Evolutionary conservation across 805 yeast genomes (phyloP).

Genomic region (Pichia phayaonensis): DNA sequence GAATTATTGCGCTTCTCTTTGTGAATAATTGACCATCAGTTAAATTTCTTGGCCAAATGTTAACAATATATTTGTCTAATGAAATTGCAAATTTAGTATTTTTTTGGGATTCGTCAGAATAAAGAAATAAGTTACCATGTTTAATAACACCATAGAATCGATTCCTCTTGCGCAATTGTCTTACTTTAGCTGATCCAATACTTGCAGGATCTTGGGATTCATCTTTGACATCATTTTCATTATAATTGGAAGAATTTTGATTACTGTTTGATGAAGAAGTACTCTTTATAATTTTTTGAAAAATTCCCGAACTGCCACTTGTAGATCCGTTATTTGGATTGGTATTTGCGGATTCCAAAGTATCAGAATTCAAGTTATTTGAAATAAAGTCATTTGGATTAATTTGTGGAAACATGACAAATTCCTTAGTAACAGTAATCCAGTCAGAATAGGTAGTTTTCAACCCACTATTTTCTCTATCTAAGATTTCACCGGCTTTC

Average conservation of each 20-base stretch:
- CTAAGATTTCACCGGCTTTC: conserved; percentile 61
- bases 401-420: conserved; percentile 43
- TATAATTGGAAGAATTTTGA: not conserved
- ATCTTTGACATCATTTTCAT: not conserved
- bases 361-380: conserved; percentile 1
- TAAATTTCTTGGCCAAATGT: conserved; percentile 77
- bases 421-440: conserved; percentile 79
- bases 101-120: conserved; percentile 56
- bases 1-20: conserved; percentile 69
- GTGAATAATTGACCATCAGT: conserved; percentile 76
- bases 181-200: conserved; percentile 32
- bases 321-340: not conserved
- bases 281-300: conserved; percentile 3
- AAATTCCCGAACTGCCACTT: not conserved
- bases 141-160: conserved; percentile 63
- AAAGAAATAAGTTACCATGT: conserved; percentile 86
- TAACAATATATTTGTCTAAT: conserved; percentile 58
- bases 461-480: conserved; percentile 50
- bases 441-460: conserved; percentile 64
- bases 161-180: conserved; percentile 42
- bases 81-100: conserved; percentile 76
- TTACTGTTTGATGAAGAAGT: not conserved
- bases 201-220: conserved; percentile 15
- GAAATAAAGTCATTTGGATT: conserved; percentile 22
- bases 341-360: not conserved